phyloP scores from a whole-genome alignment of 192 early-diverging fungal genomes.

The Paraglomus brasilianum region DNA sequence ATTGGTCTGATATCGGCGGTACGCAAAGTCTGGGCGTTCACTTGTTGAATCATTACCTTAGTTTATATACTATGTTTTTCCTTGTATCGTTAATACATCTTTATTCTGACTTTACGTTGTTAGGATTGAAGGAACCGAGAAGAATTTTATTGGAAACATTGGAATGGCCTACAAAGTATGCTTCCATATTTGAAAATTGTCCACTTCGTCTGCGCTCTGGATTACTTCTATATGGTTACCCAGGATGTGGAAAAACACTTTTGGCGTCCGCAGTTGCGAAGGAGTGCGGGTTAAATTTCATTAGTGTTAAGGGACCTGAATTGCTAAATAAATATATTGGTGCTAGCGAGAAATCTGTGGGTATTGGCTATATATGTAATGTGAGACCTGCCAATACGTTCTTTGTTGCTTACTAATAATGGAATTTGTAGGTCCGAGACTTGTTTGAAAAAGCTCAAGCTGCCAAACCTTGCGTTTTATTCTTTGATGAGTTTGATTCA shows the following conservation, averaged over 20 bases:
- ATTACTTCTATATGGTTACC: conserved; percentile 91
- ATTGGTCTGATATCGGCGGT: conserved; percentile 90
- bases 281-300: conserved; percentile 96
- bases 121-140: conserved; percentile 77
- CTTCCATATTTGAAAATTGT: conserved; percentile 83
- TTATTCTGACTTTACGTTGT: too few relatives aligned
- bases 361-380: conserved; percentile 21
- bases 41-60: not conserved
- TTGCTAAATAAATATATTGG: conserved; percentile 99
- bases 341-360: conserved; percentile 89
- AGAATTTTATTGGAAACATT: conserved; percentile 85
- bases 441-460: conserved; percentile 92
- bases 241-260: conserved; percentile 98
- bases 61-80: conserved; percentile 6
- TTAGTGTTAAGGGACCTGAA: conserved; percentile 96
- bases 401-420: not conserved
- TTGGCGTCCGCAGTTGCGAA: conserved; percentile 93
- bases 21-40: too few relatives aligned
- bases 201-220: conserved; percentile 89
- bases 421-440: conserved; percentile 63
- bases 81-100: conserved; percentile 17
- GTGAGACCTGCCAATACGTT: not conserved
- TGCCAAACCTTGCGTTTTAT: conserved; percentile 91
- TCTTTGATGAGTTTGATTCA: conserved; percentile 98
- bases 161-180: conserved; percentile 94